phyloP scores from a whole-genome alignment of 177 flowering plant species.

The Tripterygium wilfordii region DNA sequence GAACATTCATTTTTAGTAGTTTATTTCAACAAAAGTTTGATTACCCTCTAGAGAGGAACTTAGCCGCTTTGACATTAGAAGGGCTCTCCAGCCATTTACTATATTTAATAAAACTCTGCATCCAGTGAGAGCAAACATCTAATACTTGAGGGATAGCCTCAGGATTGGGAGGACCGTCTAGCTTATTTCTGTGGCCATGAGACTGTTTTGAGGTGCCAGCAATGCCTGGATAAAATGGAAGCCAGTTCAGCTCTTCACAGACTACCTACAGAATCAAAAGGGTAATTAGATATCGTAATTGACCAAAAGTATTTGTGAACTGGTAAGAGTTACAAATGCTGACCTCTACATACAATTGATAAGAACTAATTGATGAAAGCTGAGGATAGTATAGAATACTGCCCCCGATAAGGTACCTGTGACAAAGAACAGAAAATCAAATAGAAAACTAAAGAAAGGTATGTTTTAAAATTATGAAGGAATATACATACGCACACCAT shows the following conservation, averaged over 20 bases:
- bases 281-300: constrained; percentile 1
- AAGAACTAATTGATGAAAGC: constrained; percentile 90
- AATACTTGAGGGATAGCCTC: constrained; percentile 68
- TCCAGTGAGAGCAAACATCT: constrained; percentile 83
- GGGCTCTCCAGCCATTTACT: constrained; percentile 87
- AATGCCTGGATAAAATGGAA: constrained; percentile 73
- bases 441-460: constrained; percentile 7
- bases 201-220: constrained; percentile 25
- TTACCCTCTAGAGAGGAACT: constrained; percentile 87
- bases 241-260: constrained; percentile 98
- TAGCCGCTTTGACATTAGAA: constrained; percentile 85
- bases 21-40: neutral
- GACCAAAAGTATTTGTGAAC: constrained; percentile 4
- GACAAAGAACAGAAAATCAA: constrained; percentile 3
- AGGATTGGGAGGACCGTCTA: constrained; percentile 59
- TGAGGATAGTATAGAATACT: constrained; percentile 91
- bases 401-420: constrained; percentile 85
- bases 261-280: constrained; percentile 53
- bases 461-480: no score
- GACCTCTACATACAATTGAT: constrained; percentile 96
- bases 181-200: constrained; percentile 49
- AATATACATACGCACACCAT: no score
- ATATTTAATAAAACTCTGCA: constrained; percentile 81
- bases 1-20: neutral
- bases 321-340: constrained; percentile 21